Percentiles rank a stretch among this genome's conserved stretches.
phyloP scores from a whole-genome alignment of 2,329 filamentous ascomycete genomes.

The Trichoderma citrinoviride region DNA sequence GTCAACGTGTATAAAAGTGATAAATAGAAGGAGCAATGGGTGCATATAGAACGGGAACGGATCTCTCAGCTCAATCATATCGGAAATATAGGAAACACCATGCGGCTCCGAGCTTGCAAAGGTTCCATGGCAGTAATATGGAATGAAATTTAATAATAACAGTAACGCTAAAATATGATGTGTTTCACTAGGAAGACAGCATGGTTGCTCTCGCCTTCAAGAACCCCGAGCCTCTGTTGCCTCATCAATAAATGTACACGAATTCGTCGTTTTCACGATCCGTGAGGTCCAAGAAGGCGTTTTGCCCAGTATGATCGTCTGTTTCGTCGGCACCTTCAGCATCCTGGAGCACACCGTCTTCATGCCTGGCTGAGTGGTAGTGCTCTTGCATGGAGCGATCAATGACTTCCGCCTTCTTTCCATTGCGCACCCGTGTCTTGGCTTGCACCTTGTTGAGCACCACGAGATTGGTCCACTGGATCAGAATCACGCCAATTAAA shows the following conservation, averaged over 20 bases:
- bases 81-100: not conserved
- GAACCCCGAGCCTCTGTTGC: not conserved
- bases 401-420: slow-evolving; percentile 58
- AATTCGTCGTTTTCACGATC: slow-evolving; percentile 68
- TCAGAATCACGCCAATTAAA: slow-evolving; percentile 49
- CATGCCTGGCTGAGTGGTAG: slow-evolving; percentile 35
- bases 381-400: slow-evolving; percentile 59
- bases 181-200: not conserved
- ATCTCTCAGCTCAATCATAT: slow-evolving; percentile 7
- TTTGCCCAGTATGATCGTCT: slow-evolving; percentile 41
- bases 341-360: slow-evolving; percentile 17
- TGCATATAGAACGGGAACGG: not conserved
- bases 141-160: not conserved
- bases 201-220: not conserved
- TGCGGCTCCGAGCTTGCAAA: too few relatives aligned
- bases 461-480: slow-evolving; percentile 55
- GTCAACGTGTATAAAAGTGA: not conserved
- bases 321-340: slow-evolving; percentile 9
- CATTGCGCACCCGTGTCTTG: slow-evolving; percentile 53
- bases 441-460: slow-evolving; percentile 57
- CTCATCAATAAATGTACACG: slow-evolving; percentile 55
- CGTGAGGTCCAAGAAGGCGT: slow-evolving; percentile 59
- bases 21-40: too few relatives aligned
- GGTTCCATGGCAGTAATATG: not conserved
- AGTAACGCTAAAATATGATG: not conserved